These are phyloP conservation scores for Stagonosporopsis chrysanthemi DNA, from an alignment of 2,329 filamentous ascomycete species.

Conservation along the genomic window DNA sequence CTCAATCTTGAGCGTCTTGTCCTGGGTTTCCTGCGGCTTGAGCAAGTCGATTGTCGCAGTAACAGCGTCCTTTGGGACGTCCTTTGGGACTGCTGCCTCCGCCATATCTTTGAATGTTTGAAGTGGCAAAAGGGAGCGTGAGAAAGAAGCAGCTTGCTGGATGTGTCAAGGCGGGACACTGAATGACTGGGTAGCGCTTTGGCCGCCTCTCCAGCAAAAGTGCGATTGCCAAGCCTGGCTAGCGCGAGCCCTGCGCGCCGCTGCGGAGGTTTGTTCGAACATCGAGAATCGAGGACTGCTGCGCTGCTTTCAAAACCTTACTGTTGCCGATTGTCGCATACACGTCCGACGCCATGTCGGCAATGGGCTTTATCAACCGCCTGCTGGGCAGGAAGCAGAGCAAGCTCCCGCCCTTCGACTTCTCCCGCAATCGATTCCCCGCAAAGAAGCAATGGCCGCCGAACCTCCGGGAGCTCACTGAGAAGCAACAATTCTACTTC, in stretches of 20 bases:
- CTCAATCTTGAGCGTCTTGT: constrained; percentile 71
- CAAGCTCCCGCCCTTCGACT: constrained; percentile 47
- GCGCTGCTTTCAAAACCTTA: constrained; percentile 2
- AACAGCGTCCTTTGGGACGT: constrained; percentile 54
- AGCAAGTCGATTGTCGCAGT: constrained; percentile 62
- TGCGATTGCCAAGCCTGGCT: constrained; percentile 28
- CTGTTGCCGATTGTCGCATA: constrained; percentile 17
- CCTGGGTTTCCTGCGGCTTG: constrained; percentile 61
- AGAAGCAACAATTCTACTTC: constrained; percentile 77
- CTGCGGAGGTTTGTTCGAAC: constrained; percentile 26
- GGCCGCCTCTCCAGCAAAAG: constrained; percentile 28
- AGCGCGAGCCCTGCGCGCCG: constrained; percentile 12
- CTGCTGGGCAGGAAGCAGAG: constrained; percentile 56
- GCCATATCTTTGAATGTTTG: constrained; percentile 36
- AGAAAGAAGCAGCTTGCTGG: constrained; percentile 23
- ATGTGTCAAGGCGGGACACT: constrained; percentile 19
- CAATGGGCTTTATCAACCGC: constrained; percentile 54
- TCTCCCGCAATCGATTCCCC: constrained; percentile 66
- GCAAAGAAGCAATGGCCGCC: constrained; percentile 81
- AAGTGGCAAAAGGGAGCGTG: constrained; percentile 22
- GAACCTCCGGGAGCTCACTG: constrained; percentile 72
- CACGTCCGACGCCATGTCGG: constrained; percentile 10
- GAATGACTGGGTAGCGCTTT: constrained; percentile 10
- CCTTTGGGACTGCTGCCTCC: constrained; percentile 37
- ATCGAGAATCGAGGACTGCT: constrained; percentile 24